Base-by-base conservation (phyloP, 805 yeast species). In the Wickerhamomyces sydowiorum region DNA sequence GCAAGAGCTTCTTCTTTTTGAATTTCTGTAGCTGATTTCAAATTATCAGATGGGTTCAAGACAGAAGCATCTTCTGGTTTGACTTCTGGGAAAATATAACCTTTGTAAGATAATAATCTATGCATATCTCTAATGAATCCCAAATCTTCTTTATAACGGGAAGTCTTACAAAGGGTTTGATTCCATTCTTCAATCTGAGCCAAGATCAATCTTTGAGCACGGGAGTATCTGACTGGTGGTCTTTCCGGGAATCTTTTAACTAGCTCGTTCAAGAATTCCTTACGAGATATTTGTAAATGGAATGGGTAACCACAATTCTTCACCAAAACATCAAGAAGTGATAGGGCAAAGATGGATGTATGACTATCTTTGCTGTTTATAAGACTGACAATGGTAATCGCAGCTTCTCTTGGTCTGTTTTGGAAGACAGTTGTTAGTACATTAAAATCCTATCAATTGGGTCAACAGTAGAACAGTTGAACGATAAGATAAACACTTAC, bases 231-330 rank as follows among this genome's bases (percentile, higher is more conserved):
- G 47, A 82, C 66, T 4, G 97, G 96, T 1, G 99, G 98, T 56
- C 87, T 78, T 59, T 90, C 97, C 2, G 98, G 98, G 66, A 93
- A 93, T 60, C 87, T 69, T 55, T 87, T 85, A 20, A 93, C 99
- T 56, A 93, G 73, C 58, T 88, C 96, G 60, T 93, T 93, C 56
- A 93, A 72, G 54, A 93, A 93, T 61, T 91, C 98, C 64, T 93
- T 90, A 46, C 98, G 76, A 4, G 96, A 86, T 40, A 93, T 87
- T 65, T 93, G 99, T 37, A 93, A 71, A 51, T 93, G 99, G 66
- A 93, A 79, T 7, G 99, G 97, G 62, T 91, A 93, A 5, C 98
- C 99, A 67, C 99, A 93, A 68, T 93, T 93, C 66, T 93, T 93
- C 40, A 93, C 99, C 52, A 93, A 69, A 41, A 87, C 87, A 59